phyloP scores from a whole-genome alignment of 1,284 basidiomycete genomes.

The Trametes polyzona region DNA sequence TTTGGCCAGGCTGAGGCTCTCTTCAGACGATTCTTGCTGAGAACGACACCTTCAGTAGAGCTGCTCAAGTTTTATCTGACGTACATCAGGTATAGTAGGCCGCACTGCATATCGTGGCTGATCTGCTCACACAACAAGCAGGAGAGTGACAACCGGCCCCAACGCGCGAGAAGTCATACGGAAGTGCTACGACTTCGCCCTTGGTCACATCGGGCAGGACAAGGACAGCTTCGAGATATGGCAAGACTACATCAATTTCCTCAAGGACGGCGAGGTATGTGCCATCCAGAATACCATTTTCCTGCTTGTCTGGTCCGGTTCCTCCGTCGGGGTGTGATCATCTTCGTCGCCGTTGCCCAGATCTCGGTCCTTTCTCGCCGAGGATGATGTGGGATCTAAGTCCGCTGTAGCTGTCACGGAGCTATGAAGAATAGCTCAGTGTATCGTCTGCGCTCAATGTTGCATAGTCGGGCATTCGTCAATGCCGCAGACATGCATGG shows the following conservation, averaged over 20 bases:
- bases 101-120: too few species aligned
- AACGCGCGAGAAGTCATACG: slow-evolving; percentile 75
- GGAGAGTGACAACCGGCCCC: slow-evolving; percentile 51
- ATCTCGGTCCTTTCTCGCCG: too few species aligned
- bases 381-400: too few species aligned
- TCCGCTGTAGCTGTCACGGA: too few species aligned
- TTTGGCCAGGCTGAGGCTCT: slow-evolving; percentile 77
- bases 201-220: slow-evolving; percentile 89
- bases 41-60: slow-evolving; percentile 82
- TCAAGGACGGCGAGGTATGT: slow-evolving; percentile 78
- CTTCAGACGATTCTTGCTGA: slow-evolving; percentile 78
- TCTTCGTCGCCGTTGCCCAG: too few species aligned
- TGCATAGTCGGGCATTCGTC: too few species aligned
- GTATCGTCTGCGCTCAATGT: too few species aligned
- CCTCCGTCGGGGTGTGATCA: too few species aligned
- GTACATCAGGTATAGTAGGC: slow-evolving; percentile 69
- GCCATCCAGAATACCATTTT: not conserved
- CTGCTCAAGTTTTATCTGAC: slow-evolving; percentile 87
- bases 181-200: slow-evolving; percentile 93
- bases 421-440: too few species aligned
- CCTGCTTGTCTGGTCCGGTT: not conserved
- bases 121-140: slow-evolving; percentile 16
- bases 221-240: slow-evolving; percentile 77
- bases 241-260: slow-evolving; percentile 83
- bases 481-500: too few species aligned